phyloP scores from a whole-genome alignment of 2,329 filamentous ascomycete genomes.

The Fusarium algeriense region DNA sequence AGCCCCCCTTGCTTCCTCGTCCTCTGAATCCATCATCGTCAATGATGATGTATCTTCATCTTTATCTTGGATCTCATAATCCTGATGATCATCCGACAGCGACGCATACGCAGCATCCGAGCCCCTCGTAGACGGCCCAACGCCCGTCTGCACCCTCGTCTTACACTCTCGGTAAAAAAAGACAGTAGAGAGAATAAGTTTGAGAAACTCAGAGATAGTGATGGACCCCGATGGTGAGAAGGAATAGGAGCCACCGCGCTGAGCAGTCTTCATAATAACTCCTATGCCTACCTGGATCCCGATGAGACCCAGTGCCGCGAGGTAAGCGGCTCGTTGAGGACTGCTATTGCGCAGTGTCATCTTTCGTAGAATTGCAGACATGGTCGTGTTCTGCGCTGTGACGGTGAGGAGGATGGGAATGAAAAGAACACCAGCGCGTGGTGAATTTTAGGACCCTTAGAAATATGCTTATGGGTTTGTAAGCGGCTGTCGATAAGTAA shows the following conservation, averaged over 20 bases:
- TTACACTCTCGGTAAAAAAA: slow-evolving; percentile 3
- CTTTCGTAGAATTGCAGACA: slow-evolving; percentile 2
- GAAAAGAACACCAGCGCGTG: neutral
- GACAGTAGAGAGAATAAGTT: neutral
- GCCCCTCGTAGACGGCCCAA: neutral
- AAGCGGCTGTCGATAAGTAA: too few relatives aligned
- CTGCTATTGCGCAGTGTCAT: slow-evolving; percentile 1
- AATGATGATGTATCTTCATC: neutral
- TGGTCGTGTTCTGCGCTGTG: neutral
- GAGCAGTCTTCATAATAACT: slow-evolving; percentile 1
- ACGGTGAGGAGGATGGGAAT: neutral
- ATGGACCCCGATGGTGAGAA: neutral
- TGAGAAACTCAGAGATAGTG: slow-evolving; percentile 2
- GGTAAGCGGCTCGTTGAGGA: slow-evolving; percentile 1
- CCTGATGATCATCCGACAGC: neutral
- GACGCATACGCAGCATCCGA: neutral
- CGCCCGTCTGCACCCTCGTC: neutral
- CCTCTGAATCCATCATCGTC: neutral
- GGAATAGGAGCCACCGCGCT: neutral
- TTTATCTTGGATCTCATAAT: slow-evolving; percentile 1
- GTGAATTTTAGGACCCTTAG: neutral
- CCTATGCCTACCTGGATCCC: neutral
- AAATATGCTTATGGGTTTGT: too few relatives aligned
- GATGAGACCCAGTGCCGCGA: neutral
- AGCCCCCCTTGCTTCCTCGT: neutral